Evolutionary conservation across 1,284 basidiomycete species (phyloP).

Genomic region (Cryptococcus sp.): DNA sequence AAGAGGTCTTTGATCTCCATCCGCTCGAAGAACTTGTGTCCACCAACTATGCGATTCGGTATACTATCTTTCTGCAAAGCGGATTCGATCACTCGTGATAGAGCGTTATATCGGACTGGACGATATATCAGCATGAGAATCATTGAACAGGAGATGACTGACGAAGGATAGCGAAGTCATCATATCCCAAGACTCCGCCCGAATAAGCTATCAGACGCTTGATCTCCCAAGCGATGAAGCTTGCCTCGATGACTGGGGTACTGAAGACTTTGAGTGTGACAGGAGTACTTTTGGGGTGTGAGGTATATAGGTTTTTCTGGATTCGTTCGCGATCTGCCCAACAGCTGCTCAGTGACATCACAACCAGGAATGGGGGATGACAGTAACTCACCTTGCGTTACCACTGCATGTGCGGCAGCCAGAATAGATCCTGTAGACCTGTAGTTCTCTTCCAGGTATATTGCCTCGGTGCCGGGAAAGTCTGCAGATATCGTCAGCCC

Average conservation of each 20-base stretch:
- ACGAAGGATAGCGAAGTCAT: slow-evolving; percentile 80
- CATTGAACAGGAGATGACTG: slow-evolving; percentile 44
- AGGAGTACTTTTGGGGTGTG: slow-evolving; percentile 64
- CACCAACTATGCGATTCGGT: slow-evolving; percentile 74
- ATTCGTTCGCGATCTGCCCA: slow-evolving; percentile 59
- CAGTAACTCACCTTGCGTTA: slow-evolving; percentile 67
- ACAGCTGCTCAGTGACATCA: background rate
- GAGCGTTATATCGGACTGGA: slow-evolving; percentile 77
- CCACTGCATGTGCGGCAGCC: slow-evolving; percentile 71
- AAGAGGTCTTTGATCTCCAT: slow-evolving; percentile 82
- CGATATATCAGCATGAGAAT: slow-evolving; percentile 2
- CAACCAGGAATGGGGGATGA: background rate
- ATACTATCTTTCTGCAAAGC: slow-evolving; percentile 76
- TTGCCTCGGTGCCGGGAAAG: slow-evolving; percentile 65
- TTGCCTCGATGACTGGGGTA: slow-evolving; percentile 60
- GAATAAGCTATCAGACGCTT: slow-evolving; percentile 72
- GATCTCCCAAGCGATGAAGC: slow-evolving; percentile 76
- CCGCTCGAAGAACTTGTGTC: slow-evolving; percentile 85
- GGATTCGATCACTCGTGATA: slow-evolving; percentile 75
- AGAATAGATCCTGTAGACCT: slow-evolving; percentile 80
- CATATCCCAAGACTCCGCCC: slow-evolving; percentile 70
- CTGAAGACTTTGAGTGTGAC: slow-evolving; percentile 56
- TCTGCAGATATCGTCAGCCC: slow-evolving; percentile 54
- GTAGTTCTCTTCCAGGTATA: slow-evolving; percentile 84
- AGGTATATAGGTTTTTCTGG: slow-evolving; percentile 71